Evolutionary conservation across 345 rosid species (phyloP).

Genomic region (Populus euphratica): DNA sequence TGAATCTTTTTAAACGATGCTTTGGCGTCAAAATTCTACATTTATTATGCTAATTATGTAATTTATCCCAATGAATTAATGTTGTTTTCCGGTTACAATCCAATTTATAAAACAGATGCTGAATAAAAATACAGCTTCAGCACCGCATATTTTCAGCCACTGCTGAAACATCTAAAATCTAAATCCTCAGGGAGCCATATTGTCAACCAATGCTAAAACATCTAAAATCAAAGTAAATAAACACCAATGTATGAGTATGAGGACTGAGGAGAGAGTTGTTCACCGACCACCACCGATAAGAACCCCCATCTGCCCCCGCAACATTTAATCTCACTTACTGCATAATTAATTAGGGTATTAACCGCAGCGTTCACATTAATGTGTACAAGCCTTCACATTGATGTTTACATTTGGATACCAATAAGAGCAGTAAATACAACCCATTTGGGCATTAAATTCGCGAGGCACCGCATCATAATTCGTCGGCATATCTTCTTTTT

Average conservation of each 20-base stretch:
- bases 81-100: background rate
- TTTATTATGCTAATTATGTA: too few relatives aligned
- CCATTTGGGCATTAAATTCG: conserved; percentile 6
- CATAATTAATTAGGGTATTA: background rate
- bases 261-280: conserved; percentile 5
- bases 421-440: background rate
- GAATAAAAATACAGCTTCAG: background rate
- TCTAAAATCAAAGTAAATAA: background rate
- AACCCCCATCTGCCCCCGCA: background rate
- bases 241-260: too few relatives aligned
- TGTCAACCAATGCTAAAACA: background rate
- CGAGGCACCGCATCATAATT: conserved; percentile 27
- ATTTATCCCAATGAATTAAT: too few relatives aligned
- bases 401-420: background rate
- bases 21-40: too few relatives aligned
- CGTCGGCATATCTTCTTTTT: background rate
- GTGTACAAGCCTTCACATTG: background rate
- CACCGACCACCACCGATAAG: conserved; percentile 20
- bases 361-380: background rate
- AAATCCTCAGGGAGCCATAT: background rate
- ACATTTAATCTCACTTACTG: conserved; percentile 8
- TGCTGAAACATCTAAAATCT: background rate
- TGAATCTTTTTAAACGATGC: too few relatives aligned
- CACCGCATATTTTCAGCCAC: background rate
- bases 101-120: background rate